Base-by-base conservation (phyloP, 495 filamentous ascomycete species). In the Astrocystis sublimbata region DNA sequence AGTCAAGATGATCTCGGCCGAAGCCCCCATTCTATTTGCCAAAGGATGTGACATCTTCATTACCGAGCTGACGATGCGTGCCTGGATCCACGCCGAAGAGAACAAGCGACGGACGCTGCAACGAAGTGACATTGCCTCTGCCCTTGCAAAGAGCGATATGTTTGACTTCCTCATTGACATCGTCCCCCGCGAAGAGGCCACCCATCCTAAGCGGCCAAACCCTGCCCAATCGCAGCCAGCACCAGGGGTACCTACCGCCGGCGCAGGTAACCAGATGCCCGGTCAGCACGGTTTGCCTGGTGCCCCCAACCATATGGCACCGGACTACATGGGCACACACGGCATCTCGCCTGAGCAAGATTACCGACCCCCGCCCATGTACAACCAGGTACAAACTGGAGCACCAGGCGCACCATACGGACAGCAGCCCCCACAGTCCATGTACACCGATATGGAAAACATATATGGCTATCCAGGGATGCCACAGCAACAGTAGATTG, bases 1-100 rank as follows among this genome's bases (percentile, higher is more conserved):
- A 65, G 94, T 98, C 51, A 98, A 98, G 79, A 98, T 98, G 94
- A 98, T 98, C 53, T 97, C 92, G 10, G 94, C 94, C 21, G 94
- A 98, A 77, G 94, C 94, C 6, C 94, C 94, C 12, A 98, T 98
- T 69, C 79, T 98, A 15, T 98, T 98, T 71, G 94, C 94, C 50
- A 98, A 98, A 79, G 94, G 96, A 41, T 98, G 94, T 77, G 94
- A 98, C 73, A 97, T 98, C 69, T 98, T 98, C 78, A 98, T 98
- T 70, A 98, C 94, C 3, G 94, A 98, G 75, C 81, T 98, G 46
- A 98, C 94, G 1, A 98, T 98, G 94, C 91, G 94, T 51, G 94
- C 94, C n/a, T 98, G 94, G 94, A 98, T 98, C 26, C 94, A 98
- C 68, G 94, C 94, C 4, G 94, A 98, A 71, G 94, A 98, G 75